phyloP scores from a whole-genome alignment of 23 red algal genomes.

The Agarophyton chilense region DNA sequence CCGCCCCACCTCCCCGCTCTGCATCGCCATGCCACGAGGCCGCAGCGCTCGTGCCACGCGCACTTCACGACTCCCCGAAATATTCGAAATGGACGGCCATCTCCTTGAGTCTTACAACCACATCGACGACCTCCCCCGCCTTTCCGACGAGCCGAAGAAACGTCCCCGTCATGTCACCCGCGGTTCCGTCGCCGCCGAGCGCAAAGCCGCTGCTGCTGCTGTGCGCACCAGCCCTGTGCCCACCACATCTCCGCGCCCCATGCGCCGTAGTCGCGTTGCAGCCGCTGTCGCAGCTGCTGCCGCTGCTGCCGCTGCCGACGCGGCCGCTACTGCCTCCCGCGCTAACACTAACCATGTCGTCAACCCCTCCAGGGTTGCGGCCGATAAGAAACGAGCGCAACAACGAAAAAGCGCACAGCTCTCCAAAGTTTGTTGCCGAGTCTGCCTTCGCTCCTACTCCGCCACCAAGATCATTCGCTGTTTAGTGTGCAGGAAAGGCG shows the following conservation, averaged over 20 bases:
- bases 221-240: background rate
- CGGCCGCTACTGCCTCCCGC: background rate
- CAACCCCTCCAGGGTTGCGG: too few species aligned
- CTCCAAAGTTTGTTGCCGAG: background rate
- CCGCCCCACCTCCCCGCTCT: background rate
- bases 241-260: background rate
- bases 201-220: background rate
- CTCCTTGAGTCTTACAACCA: constrained; percentile 27
- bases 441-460: constrained; percentile 9
- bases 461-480: constrained; percentile 19
- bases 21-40: background rate
- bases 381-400: background rate
- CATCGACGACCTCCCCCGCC: constrained; percentile 26
- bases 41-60: constrained; percentile 2
- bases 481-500: background rate
- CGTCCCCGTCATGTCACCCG: constrained; percentile 31
- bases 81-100: constrained; percentile 1
- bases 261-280: background rate
- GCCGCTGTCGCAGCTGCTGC: background rate
- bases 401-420: background rate
- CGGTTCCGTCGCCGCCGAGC: background rate
- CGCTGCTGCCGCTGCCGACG: background rate
- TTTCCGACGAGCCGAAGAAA: constrained; percentile 15
- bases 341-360: too few species aligned
- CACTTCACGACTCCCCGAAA: constrained; percentile 1